Evolutionary conservation across 257 asterid species (phyloP), one percentile per base, ranked within the genome.

Genomic region (Haberlea rhodopensis): DNA sequence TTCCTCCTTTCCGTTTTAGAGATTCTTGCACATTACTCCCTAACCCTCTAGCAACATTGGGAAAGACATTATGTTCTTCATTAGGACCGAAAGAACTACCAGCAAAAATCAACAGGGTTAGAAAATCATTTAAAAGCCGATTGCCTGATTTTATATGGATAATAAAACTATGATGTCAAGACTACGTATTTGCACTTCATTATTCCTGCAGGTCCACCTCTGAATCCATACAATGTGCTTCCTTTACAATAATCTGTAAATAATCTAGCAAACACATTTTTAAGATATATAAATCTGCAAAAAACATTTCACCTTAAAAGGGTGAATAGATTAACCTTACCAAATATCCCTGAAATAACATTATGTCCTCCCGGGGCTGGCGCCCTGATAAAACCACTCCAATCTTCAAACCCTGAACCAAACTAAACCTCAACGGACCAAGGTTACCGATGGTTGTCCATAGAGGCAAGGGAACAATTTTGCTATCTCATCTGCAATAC

Each of bases 281-380:
- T 10, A 27, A n/a, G 54, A 28, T 55, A 29, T 19, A 59, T 23
- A 28, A 62, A 51, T 54, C 60, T n/a, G 26, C 29, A 7, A 18
- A 49, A n/a, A 52, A 46, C n/a, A 56, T 19, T 43, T 34, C 29
- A 68, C 53, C 60, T 20, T 1, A 45, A 23, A 16, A 62, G 11
- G 11, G 56, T 19, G 53, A 53, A 54, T 53, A 53, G 25, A 9
- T 19, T 19, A 15, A 40, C 46, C 81, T 71, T 5, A 82, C 91
- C 95, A 52, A 69, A 87, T 25, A 87, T 82, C 72, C 91, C 95
- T 11, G 91, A 82, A 55, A 87, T 87, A 19, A 87, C 95, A 71
- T 87, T 87, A 74, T 87, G 95, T 49, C 95, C 95, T 64, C 91
- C 95, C 9, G 95, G 95, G 46, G 91, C 95, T 87, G 95, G 34